phyloP scores from a whole-genome alignment of 352 stramenopile genomes.

The Phytophthora parvispora region DNA sequence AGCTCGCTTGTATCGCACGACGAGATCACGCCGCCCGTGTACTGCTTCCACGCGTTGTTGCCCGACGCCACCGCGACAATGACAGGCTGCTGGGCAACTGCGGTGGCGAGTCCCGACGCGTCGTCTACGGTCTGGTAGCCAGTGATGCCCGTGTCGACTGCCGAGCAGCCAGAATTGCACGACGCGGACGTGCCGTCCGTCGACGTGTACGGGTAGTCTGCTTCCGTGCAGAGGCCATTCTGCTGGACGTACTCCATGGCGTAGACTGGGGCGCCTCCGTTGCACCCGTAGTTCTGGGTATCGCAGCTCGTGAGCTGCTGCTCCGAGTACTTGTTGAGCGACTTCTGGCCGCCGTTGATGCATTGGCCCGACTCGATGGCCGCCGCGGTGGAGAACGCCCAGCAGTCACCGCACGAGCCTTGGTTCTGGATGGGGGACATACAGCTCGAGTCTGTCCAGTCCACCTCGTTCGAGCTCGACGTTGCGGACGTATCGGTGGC shows the following conservation, averaged over 20 bases:
- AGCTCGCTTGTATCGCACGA: slow-evolving; percentile 86
- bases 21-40: slow-evolving; percentile 93
- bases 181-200: slow-evolving; percentile 26
- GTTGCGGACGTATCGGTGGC: slow-evolving; percentile 21
- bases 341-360: slow-evolving; percentile 70
- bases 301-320: slow-evolving; percentile 95
- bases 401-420: slow-evolving; percentile 97
- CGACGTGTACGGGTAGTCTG: slow-evolving; percentile 45
- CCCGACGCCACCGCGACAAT: slow-evolving; percentile 96
- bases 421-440: slow-evolving; percentile 95
- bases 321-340: slow-evolving; percentile 91
- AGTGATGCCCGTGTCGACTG: slow-evolving; percentile 46
- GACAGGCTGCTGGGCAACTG: slow-evolving; percentile 85
- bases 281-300: slow-evolving; percentile 90
- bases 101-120: slow-evolving; percentile 28
- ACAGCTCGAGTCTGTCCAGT: slow-evolving; percentile 56
- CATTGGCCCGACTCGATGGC: slow-evolving; percentile 93
- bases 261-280: slow-evolving; percentile 91
- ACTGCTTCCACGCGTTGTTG: slow-evolving; percentile 97
- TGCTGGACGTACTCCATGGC: slow-evolving; percentile 94
- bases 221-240: slow-evolving; percentile 77
- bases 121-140: slow-evolving; percentile 73
- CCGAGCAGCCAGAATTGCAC: slow-evolving; percentile 35
- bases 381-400: slow-evolving; percentile 96
- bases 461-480: slow-evolving; percentile 52